These are phyloP conservation scores for Colletotrichum plurivorum DNA, from an alignment of 2,329 filamentous ascomycete species.

Conservation along the genomic window DNA sequence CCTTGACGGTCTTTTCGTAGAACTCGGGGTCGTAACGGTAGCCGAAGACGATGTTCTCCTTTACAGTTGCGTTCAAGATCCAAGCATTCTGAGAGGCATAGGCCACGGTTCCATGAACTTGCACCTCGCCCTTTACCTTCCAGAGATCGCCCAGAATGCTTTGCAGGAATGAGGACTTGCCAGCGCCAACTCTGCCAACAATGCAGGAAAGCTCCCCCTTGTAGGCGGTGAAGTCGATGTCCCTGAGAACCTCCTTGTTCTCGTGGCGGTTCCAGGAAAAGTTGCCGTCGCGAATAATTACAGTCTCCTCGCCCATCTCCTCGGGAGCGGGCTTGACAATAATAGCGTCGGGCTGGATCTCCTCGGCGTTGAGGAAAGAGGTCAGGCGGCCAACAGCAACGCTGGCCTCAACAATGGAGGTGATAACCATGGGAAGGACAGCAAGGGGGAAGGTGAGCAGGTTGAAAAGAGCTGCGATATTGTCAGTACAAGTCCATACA, in stretches of 20 bases:
- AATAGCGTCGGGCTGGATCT: conserved; percentile 90
- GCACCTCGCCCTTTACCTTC: conserved; percentile 88
- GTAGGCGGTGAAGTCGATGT: conserved; percentile 89
- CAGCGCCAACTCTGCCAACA: conserved; percentile 93
- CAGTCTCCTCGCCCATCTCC: conserved; percentile 86
- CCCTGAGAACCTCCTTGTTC: conserved; percentile 77
- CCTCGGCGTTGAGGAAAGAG: conserved; percentile 87
- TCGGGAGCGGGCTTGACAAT: conserved; percentile 77
- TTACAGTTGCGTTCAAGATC: conserved; percentile 98
- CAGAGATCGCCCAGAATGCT: conserved; percentile 91
- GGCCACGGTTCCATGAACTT: conserved; percentile 85
- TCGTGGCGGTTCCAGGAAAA: conserved; percentile 97
- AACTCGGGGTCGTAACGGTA: conserved; percentile 94
- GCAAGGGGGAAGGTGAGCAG: conserved; percentile 94
- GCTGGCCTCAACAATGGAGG: conserved; percentile 93
- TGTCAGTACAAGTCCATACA: conserved; percentile 4
- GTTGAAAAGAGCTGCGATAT: conserved; percentile 83
- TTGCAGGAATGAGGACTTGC: conserved; percentile 94
- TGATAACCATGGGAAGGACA: conserved; percentile 97
- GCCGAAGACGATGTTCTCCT: conserved; percentile 97
- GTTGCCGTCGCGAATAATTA: conserved; percentile 85
- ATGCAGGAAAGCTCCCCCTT: conserved; percentile 96
- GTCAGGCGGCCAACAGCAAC: conserved; percentile 91
- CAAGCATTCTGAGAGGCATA: conserved; percentile 95
- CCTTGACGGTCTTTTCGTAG: conserved; percentile 92